Percentiles rank a stretch among this genome's conserved stretches.
phyloP scores from a whole-genome alignment of 352 stramenopile genomes.

The Thalassiosira oceanica region DNA sequence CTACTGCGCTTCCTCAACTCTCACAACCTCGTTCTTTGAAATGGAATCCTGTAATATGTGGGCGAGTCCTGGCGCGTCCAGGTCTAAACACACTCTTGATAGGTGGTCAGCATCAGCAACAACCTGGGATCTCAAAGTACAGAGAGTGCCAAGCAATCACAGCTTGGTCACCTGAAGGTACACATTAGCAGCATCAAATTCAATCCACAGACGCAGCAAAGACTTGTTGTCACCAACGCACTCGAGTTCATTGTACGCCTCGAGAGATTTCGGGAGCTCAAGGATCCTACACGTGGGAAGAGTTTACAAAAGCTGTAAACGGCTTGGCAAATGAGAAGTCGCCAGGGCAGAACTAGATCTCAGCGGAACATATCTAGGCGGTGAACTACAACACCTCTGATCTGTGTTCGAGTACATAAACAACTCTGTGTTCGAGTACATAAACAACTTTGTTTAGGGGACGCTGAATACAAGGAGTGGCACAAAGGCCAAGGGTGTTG shows the following conservation, averaged over 20 bases:
- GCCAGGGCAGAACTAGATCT: constrained; percentile 8
- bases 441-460: constrained; percentile 7
- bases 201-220: no score
- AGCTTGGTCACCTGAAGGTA: background rate
- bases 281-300: constrained; percentile 8
- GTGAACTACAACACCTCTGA: background rate
- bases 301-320: constrained; percentile 18
- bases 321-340: constrained; percentile 24
- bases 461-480: constrained; percentile 24
- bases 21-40: no score
- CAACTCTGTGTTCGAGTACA: no score
- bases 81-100: no score
- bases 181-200: no score
- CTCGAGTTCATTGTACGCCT: constrained; percentile 13
- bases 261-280: background rate
- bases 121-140: no score
- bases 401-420: constrained; percentile 11
- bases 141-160: constrained; percentile 2
- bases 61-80: background rate
- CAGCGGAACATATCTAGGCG: constrained; percentile 16
- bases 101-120: no score
- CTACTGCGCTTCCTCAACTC: no score
- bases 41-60: no score
- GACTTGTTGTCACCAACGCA: background rate
- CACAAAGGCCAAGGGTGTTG: constrained; percentile 4